A percentile compares a stretch with the other conserved stretches of the same genome.
Evolutionary conservation across 1,284 basidiomycete species (phyloP).

Genomic region (Cutaneotrichosporon arboriforme): DNA sequence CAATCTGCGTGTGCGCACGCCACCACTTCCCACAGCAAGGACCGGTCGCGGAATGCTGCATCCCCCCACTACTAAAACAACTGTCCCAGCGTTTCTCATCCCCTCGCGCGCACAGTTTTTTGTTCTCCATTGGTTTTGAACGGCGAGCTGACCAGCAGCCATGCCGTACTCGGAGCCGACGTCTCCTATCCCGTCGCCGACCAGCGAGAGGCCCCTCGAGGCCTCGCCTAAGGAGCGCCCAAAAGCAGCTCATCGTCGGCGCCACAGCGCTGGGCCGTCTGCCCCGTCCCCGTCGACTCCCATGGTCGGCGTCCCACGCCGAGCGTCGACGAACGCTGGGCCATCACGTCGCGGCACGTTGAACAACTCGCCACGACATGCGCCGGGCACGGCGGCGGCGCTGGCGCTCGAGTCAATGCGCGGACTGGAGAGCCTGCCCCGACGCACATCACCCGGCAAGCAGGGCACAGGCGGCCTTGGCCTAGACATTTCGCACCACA

Average conservation of each 20-base stretch:
- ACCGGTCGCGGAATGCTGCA: too few species aligned
- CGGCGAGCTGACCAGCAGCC: not conserved
- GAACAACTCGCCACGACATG: not conserved
- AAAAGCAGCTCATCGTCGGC: too few species aligned
- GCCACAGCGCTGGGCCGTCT: not conserved
- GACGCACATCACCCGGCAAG: not conserved
- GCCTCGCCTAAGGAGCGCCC: too few species aligned
- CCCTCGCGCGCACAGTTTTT: too few species aligned
- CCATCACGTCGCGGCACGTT: not conserved
- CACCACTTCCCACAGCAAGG: too few species aligned
- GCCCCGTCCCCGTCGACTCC: conserved; percentile 19
- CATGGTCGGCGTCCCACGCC: conserved; percentile 41
- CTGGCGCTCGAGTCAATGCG: conserved; percentile 12
- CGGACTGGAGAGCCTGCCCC: not conserved
- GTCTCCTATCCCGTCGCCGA: conserved; percentile 32
- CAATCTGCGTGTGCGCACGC: too few species aligned
- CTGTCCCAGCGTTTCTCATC: too few species aligned
- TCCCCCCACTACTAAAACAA: too few species aligned
- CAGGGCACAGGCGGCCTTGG: not conserved
- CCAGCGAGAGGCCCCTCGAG: conserved; percentile 15
- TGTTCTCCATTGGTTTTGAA: too few species aligned
- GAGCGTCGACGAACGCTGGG: conserved; percentile 14
- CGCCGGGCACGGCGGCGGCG: not conserved
- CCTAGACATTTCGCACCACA: not conserved
- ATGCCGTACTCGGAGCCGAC: conserved; percentile 47